phyloP scores from a whole-genome alignment of 2,329 filamentous ascomycete species.

The Lecanicillium sp. region DNA sequence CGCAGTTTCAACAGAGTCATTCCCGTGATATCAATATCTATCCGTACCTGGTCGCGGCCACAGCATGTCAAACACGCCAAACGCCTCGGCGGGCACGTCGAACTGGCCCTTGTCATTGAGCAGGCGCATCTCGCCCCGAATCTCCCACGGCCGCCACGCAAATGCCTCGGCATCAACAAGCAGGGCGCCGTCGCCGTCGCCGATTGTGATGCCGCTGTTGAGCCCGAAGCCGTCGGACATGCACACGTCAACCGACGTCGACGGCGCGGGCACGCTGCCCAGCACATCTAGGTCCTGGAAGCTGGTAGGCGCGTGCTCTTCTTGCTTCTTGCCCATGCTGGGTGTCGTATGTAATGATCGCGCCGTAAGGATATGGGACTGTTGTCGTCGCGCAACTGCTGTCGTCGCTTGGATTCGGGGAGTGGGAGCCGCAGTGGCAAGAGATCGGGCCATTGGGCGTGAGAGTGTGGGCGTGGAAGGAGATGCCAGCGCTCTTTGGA shows the following conservation, averaged over 20 bases:
- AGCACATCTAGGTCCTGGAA: constrained; percentile 76
- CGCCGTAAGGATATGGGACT: neutral
- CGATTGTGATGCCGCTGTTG: constrained; percentile 70
- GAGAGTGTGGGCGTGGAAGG: neutral
- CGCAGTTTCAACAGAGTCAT: neutral
- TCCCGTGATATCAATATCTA: neutral
- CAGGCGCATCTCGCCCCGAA: constrained; percentile 41
- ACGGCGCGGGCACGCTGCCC: constrained; percentile 65
- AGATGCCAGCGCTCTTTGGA: neutral
- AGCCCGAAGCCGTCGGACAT: constrained; percentile 78
- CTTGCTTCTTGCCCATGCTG: constrained; percentile 17
- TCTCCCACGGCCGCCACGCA: constrained; percentile 76
- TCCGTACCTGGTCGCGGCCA: constrained; percentile 81
- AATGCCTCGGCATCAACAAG: constrained; percentile 86
- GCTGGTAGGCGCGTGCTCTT: constrained; percentile 44
- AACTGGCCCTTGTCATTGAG: constrained; percentile 75
- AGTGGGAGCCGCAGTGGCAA: neutral
- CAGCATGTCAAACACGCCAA: constrained; percentile 69
- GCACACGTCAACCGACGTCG: constrained; percentile 79
- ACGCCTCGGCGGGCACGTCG: constrained; percentile 63
- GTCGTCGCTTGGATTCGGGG: neutral
- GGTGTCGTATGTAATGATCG: constrained; percentile 18
- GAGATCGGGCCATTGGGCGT: neutral
- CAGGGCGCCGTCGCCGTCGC: constrained; percentile 64
- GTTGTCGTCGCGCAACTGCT: neutral